A percentile compares a stretch with the other conserved stretches of the same genome.
phyloP scores from a whole-genome alignment of 768 basidiomycete genomes.

The Gautieria morchelliformis region DNA sequence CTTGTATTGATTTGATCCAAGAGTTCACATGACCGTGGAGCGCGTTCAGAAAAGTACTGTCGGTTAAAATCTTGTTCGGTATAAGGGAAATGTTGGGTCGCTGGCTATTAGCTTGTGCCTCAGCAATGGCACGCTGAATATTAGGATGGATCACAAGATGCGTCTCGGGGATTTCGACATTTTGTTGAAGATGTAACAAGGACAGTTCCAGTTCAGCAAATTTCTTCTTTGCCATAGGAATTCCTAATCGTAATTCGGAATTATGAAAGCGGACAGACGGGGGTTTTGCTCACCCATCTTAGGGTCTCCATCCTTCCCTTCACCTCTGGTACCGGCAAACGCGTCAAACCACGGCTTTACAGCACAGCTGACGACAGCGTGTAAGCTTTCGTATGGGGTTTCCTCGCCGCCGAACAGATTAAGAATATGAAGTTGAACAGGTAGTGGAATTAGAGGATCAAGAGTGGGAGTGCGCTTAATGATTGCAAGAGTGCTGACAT shows the following conservation, averaged over 20 bases:
- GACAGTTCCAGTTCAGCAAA: slow-evolving; percentile 96
- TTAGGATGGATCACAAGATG: slow-evolving; percentile 85
- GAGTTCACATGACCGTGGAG: slow-evolving; percentile 90
- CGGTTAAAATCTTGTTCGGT: slow-evolving; percentile 65
- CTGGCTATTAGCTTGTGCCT: slow-evolving; percentile 40
- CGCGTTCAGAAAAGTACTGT: slow-evolving; percentile 86
- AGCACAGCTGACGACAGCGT: slow-evolving; percentile 88
- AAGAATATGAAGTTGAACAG: slow-evolving; percentile 81
- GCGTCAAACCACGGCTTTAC: slow-evolving; percentile 99
- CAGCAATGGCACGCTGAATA: slow-evolving; percentile 64
- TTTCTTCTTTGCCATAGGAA: slow-evolving; percentile 98
- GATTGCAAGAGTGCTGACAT: slow-evolving; percentile 81
- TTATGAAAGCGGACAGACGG: background rate
- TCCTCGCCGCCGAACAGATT: slow-evolving; percentile 86
- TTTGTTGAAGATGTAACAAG: slow-evolving; percentile 91
- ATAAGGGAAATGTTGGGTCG: slow-evolving; percentile 71
- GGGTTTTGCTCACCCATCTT: slow-evolving; percentile 55
- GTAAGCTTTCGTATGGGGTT: slow-evolving; percentile 91
- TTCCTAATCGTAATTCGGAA: slow-evolving; percentile 34
- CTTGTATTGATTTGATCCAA: slow-evolving; percentile 98
- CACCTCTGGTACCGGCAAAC: slow-evolving; percentile 77
- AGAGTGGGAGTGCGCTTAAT: slow-evolving; percentile 86
- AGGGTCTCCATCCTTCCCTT: slow-evolving; percentile 66
- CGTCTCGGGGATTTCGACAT: slow-evolving; percentile 97
- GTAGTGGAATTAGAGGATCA: slow-evolving; percentile 70